Base-by-base conservation (phyloP, 495 filamentous ascomycete genomes). In the Cercophora newfieldiana region DNA sequence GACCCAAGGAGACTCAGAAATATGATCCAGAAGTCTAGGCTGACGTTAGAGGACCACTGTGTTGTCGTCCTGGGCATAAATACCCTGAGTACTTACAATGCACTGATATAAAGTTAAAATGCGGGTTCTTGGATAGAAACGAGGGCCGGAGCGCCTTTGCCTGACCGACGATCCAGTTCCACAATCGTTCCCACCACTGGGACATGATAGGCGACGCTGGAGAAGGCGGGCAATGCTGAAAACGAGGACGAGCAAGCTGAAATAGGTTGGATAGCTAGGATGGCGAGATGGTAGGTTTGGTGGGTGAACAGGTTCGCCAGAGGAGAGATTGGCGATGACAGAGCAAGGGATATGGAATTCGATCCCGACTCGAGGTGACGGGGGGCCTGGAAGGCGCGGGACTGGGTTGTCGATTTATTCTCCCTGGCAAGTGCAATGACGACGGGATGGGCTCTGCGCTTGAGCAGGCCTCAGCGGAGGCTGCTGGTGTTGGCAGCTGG, bases 101-200 rank as follows among this genome's bases (percentile, higher is more conserved):
- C 12, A 89, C 78, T 5, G 91, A 86, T 49, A 97, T 94, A 73
- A 96, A 97, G 74, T 91, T 94, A 72, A 96, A 85, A 62, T 86
- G 86, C 8, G 88, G 81, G 60, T 86, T 80, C 69, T 77, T 79
- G 12, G 82, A 80, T 12, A 83, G 68, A 62, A 85, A 83, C 30
- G 76, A 73, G 8, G 87, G 86, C 57, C 82, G 78, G 56, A 83
- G 68, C 28, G 75, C 68, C 73, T 78, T 80, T 60, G 84, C 26
- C 72, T 81, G 80, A 18, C 66, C 74, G 66, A 76, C 76, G 22
- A 82, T 3, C 29, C 66, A 19, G 1, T 61, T 29, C 26, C 62
- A 48, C n/a, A 72, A 12, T 8, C 22, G n/a, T 7, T 71, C 66
- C 26, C 44, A 28, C 60, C 60, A 62, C 37, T 7, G 44, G 26